Evolutionary conservation across 1,284 basidiomycete genomes (phyloP), one percentile per base, ranked within the genome.

Genomic region (Ustilago curta): DNA sequence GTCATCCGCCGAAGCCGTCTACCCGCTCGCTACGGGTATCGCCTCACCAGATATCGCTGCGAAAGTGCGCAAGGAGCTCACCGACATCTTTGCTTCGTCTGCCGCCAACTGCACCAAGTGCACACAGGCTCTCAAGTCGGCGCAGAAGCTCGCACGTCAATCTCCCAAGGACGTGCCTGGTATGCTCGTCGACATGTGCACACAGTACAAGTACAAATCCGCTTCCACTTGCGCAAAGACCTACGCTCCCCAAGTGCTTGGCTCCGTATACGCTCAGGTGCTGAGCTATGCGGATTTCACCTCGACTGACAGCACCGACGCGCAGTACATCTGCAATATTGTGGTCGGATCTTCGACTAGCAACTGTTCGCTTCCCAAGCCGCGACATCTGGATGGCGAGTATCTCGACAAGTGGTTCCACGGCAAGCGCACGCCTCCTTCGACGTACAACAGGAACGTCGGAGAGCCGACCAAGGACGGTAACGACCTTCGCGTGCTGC

Each of bases 401-500:
- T 84, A 61, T 48, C 64, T 84, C 29, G 49, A 79, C 39, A 49
- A 61, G 2, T 84, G 83, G 83, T 83, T 83, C 67, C 18, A 52
- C 25, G 78, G 80, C 42, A 52, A 74, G 9, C 72, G 71, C 8
- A 65, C 61, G 12, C 40, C 59, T 12, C 76, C 73, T 12, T 21
- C 58, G 3, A 49, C 54, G 40, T 69, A 75, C 45, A 64, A 75
- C 43, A 47, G 11, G 11, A 73, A 76, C 27, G 66, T 64, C 0
- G 73, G 73, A 43, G 59, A 63, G 50, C 64, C 66, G 1, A 59
- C 65, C 8, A 64, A 69, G 59, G 49, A 89, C 48, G 91, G 91
- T 11, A 86, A 90, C 77, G 87, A 89, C 49, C 85, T 93, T 43
- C 92, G 91, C 78, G 90, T 93, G 2, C 85, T 93, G 49, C 92